phyloP scores from a whole-genome alignment of 352 stramenopile genomes.

The Thraustochytrium striatum region DNA sequence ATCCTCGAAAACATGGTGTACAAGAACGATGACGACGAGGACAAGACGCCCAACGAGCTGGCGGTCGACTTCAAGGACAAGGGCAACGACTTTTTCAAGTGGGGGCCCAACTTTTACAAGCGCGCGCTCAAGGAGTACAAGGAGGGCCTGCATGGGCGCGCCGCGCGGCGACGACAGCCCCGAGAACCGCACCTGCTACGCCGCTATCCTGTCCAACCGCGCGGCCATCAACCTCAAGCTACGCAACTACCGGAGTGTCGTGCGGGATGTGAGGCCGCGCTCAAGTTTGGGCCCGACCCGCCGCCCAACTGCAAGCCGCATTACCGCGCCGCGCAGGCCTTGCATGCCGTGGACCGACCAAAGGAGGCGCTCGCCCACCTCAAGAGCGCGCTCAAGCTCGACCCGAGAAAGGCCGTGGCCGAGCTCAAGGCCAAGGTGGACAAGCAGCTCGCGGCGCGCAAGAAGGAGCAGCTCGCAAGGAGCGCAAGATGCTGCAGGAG shows the following conservation, averaged over 20 bases:
- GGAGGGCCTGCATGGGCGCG: slow-evolving; percentile 36
- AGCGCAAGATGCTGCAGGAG: slow-evolving; percentile 16
- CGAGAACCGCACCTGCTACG: slow-evolving; percentile 34
- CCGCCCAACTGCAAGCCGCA: slow-evolving; percentile 37
- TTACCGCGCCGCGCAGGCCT: not conserved
- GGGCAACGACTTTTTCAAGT: slow-evolving; percentile 45
- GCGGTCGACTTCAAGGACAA: slow-evolving; percentile 48
- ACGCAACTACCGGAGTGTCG: slow-evolving; percentile 25
- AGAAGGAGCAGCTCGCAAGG: slow-evolving; percentile 10
- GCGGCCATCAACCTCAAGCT: slow-evolving; percentile 43
- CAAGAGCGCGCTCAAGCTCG: not conserved
- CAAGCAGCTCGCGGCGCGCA: slow-evolving; percentile 9
- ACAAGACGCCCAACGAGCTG: slow-evolving; percentile 40
- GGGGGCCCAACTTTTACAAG: slow-evolving; percentile 44
- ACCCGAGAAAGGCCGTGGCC: not conserved
- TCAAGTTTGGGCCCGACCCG: slow-evolving; percentile 31
- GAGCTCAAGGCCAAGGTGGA: not conserved
- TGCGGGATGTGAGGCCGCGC: slow-evolving; percentile 30
- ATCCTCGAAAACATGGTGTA: slow-evolving; percentile 34
- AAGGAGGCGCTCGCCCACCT: not conserved
- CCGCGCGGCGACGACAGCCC: slow-evolving; percentile 15
- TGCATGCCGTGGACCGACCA: not conserved
- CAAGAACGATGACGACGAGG: slow-evolving; percentile 43
- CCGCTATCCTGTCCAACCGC: slow-evolving; percentile 37
- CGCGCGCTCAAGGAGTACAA: slow-evolving; percentile 45